Evolutionary conservation across 805 yeast genomes (phyloP), one percentile per base, ranked within the genome.

Genomic region (Pichia cephalocereana): DNA sequence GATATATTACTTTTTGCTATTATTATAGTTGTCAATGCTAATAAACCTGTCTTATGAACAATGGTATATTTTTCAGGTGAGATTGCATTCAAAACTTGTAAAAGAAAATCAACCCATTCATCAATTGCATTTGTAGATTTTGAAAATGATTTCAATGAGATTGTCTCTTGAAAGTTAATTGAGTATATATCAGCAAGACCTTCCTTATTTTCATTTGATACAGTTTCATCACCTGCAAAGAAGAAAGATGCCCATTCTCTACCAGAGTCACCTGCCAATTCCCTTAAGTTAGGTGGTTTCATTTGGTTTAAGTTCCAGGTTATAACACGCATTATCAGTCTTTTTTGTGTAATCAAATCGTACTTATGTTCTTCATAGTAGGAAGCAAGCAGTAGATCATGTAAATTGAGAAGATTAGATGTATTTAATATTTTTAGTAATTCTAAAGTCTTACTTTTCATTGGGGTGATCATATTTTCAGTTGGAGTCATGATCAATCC

Each of bases 1-100:
- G 59, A 59, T 9, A 48, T 11, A 15, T 19, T 5, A 1, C 18
- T 7, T 37, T 45, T 50, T 2, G 70, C 67, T n/a, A 77, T 57
- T 12, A 77, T 57, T 9, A 78, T 64, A 2, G 78, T 69, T 31
- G 77, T 71, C 37, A 79, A 58, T 0, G 83, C 85, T 15, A 80
- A 60, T 8, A 80, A 65, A 43, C 79, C 80, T 43, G 70, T 69
- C 6, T 73, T 66, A 14, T 71, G 64, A 1, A 76, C 54, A 12
- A 70, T 63, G 15, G 61, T 51, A 54, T 70, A 75, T 0, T 47
- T 12, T 17, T 45, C 41, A 5, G 50, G 31, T 8, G 53, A 47
- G 27, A 30, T 49, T n/a, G 45, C 44, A n/a, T 58, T 59, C 8
- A 67, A 55, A 14, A 52, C 40, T 3, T 47, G 38, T 17, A 63